Conservation (phyloP, 345 rosid genomes). For the Hypericum androsaemum region DNA sequence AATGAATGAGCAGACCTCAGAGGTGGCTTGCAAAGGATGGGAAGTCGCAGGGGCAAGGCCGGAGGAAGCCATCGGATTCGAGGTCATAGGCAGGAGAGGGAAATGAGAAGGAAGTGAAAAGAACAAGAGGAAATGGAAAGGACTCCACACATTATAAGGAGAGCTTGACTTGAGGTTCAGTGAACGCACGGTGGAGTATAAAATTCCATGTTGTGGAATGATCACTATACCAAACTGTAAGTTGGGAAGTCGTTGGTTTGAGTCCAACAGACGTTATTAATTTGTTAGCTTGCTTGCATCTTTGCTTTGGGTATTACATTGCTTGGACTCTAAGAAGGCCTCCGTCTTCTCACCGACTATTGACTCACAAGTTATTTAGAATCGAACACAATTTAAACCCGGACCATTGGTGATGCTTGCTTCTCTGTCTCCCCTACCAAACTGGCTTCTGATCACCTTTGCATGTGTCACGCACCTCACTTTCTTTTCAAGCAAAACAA, state of each 20-base stretch:
- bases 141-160: too few species aligned
- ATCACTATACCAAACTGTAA: constrained; percentile 62
- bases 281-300: too few species aligned
- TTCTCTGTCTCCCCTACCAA: too few species aligned
- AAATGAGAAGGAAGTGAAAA: constrained; percentile 12
- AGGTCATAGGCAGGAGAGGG: constrained; percentile 26
- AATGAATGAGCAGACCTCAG: constrained; percentile 24
- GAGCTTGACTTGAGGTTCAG: constrained; percentile 12
- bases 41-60: constrained; percentile 30
- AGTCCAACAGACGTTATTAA: constrained; percentile 42
- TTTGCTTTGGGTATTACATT: too few species aligned
- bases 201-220: neutral
- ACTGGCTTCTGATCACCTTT: too few species aligned
- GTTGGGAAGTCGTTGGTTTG: constrained; percentile 67
- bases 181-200: constrained; percentile 7
- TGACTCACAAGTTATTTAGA: too few species aligned
- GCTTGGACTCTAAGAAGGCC: too few species aligned
- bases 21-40: constrained; percentile 18
- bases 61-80: constrained; percentile 38
- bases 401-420: too few species aligned
- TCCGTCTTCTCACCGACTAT: too few species aligned
- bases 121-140: constrained; percentile 11
- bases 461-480: too few species aligned
- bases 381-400: too few species aligned
- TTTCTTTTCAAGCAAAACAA: too few species aligned